A percentile compares a stretch with the other conserved stretches of the same genome.
These are phyloP conservation scores for Favolaschia claudopus DNA, from an alignment of 768 basidiomycete genomes.

Conservation along the genomic window DNA sequence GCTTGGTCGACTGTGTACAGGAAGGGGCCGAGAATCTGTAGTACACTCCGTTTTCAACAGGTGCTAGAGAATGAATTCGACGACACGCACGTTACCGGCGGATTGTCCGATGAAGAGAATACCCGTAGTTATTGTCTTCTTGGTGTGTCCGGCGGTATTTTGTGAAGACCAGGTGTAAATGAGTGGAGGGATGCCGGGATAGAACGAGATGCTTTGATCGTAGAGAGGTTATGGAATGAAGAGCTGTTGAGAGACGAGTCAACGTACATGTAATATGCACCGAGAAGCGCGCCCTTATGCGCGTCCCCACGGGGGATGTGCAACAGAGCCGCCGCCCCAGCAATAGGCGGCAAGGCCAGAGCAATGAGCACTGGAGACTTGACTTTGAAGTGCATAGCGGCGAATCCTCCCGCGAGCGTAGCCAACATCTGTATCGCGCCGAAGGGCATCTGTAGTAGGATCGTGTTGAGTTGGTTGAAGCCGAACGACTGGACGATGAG, in stretches of 20 bases:
- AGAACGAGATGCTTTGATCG: slow-evolving; percentile 22
- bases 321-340: slow-evolving; percentile 24
- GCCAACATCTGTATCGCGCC: slow-evolving; percentile 26
- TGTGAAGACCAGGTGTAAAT: slow-evolving; percentile 33
- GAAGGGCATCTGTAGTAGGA: slow-evolving; percentile 29
- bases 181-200: slow-evolving; percentile 26
- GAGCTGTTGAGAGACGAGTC: not conserved
- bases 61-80: not conserved
- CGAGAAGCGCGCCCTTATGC: slow-evolving; percentile 19
- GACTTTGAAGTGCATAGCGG: slow-evolving; percentile 16
- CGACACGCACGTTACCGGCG: slow-evolving; percentile 39
- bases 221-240: not conserved
- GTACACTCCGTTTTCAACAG: no score
- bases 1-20: slow-evolving; percentile 27
- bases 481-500: slow-evolving; percentile 31
- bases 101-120: slow-evolving; percentile 45
- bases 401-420: slow-evolving; percentile 14
- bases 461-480: slow-evolving; percentile 24
- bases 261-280: slow-evolving; percentile 22
- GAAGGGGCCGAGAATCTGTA: slow-evolving; percentile 26
- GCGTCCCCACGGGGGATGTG: slow-evolving; percentile 10
- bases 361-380: slow-evolving; percentile 19
- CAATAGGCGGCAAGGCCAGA: slow-evolving; percentile 25
- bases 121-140: slow-evolving; percentile 43
- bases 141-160: slow-evolving; percentile 42